A percentile compares a stretch with the other conserved stretches of the same genome.
Conservation (phyloP, 2,329 filamentous ascomycete species). For the Zelopaecilomyces penicillatus region DNA sequence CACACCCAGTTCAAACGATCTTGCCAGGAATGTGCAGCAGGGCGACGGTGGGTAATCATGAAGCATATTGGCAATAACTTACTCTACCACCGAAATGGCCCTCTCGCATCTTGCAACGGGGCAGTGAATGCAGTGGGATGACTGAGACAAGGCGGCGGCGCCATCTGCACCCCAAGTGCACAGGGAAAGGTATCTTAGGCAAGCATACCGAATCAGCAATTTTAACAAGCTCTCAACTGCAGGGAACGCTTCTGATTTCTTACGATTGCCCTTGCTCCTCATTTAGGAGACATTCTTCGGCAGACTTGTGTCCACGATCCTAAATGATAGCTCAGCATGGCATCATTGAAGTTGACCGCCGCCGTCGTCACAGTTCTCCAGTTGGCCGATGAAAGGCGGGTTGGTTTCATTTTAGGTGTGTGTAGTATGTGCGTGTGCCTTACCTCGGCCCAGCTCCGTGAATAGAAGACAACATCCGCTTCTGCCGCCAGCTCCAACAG, state of each 20-base stretch:
- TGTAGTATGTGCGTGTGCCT: conserved; percentile 9
- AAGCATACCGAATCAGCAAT: conserved; percentile 14
- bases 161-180: conserved; percentile 54
- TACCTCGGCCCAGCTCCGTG: conserved; percentile 62
- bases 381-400: neutral
- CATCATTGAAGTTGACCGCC: conserved; percentile 4
- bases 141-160: conserved; percentile 25
- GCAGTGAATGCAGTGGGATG: conserved; percentile 22
- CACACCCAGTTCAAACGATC: no score
- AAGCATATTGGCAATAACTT: conserved; percentile 25
- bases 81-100: conserved; percentile 49
- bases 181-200: conserved; percentile 36
- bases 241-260: conserved; percentile 13
- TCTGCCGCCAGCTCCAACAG: conserved; percentile 50
- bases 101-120: conserved; percentile 32
- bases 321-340: conserved; percentile 10
- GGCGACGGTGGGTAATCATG: neutral
- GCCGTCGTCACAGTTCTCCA: neutral
- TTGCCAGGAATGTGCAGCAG: no score
- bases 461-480: conserved; percentile 68
- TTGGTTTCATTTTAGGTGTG: no score
- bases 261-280: conserved; percentile 39
- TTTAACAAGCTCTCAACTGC: conserved; percentile 4
- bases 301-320: conserved; percentile 33
- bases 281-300: conserved; percentile 42